Conservation (phyloP, 192 early-diverging fungal genomes). For the Backusella australiensis region DNA sequence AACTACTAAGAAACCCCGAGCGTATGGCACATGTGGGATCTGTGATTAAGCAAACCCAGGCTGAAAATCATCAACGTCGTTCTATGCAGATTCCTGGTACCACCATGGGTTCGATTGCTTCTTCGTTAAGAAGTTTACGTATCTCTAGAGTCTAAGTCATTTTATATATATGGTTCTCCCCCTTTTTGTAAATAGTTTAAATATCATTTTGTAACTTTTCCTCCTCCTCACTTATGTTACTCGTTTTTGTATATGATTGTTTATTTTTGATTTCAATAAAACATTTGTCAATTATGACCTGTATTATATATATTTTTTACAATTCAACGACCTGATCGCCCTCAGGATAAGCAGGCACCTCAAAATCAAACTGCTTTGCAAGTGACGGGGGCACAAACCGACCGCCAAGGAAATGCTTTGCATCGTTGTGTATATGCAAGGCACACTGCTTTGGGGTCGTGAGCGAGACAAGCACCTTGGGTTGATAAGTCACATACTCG, state of each 20-base stretch:
- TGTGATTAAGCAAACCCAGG: background rate
- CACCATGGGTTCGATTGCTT: background rate
- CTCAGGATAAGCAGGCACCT: slow-evolving; percentile 70
- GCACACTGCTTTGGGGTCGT: slow-evolving; percentile 90
- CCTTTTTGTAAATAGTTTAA: background rate
- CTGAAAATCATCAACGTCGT: background rate
- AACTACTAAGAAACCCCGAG: background rate
- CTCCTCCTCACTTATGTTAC: background rate
- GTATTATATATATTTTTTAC: background rate
- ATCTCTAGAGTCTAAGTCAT: background rate
- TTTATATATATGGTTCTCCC: background rate
- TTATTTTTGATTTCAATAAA: background rate
- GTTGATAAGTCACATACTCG: slow-evolving; percentile 53
- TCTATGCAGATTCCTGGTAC: background rate
- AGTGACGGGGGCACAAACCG: slow-evolving; percentile 82
- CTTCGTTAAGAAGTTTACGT: background rate
- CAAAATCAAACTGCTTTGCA: slow-evolving; percentile 61
- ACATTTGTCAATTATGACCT: background rate
- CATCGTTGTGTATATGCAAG: slow-evolving; percentile 59
- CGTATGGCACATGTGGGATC: slow-evolving; percentile 4
- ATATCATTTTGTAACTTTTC: background rate
- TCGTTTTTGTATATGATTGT: background rate
- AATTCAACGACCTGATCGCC: slow-evolving; percentile 68
- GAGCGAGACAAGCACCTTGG: slow-evolving; percentile 84
- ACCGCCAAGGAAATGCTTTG: slow-evolving; percentile 82